A percentile compares a stretch with the other conserved stretches of the same genome.
Conservation (phyloP, 169 alveolate genomes). For the Plasmodium gonderi region DNA sequence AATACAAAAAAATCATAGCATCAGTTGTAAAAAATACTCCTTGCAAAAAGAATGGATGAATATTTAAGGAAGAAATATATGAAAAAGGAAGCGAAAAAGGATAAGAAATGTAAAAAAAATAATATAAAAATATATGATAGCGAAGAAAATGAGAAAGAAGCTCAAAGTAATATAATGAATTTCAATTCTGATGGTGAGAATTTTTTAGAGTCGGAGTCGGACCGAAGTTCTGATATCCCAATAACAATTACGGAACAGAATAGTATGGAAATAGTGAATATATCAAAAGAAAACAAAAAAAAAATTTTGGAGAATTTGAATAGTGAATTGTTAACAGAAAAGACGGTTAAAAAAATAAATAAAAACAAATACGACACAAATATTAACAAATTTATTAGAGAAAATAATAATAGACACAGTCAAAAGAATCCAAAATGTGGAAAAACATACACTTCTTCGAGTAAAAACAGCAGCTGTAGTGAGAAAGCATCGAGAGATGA, state of each 20-base stretch:
- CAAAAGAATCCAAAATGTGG: neutral
- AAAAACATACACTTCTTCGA: too few relatives aligned
- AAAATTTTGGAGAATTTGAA: constrained; percentile 20
- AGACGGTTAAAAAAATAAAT: neutral
- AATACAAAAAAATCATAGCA: too few relatives aligned
- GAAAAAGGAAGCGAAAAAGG: constrained; percentile 7
- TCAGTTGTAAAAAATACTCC: too few relatives aligned
- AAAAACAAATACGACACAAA: neutral
- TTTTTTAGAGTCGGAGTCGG: neutral
- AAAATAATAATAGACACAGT: neutral
- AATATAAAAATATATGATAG: constrained; percentile 42
- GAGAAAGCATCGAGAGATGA: neutral
- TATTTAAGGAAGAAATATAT: constrained; percentile 37
- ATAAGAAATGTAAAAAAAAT: neutral
- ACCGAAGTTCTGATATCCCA: constrained; percentile 50
- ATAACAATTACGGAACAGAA: constrained; percentile 5
- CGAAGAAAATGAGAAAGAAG: constrained; percentile 19
- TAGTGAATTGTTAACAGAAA: neutral
- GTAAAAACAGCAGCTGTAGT: neutral
- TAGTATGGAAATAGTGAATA: constrained; percentile 9
- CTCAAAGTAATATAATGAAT: neutral
- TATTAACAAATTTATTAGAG: neutral
- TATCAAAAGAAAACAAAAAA: constrained; percentile 58
- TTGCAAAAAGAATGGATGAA: constrained; percentile 20
- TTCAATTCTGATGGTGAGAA: neutral